Conservation (phyloP, 257 asterid genomes). For the Scutellaria baicalensis region DNA sequence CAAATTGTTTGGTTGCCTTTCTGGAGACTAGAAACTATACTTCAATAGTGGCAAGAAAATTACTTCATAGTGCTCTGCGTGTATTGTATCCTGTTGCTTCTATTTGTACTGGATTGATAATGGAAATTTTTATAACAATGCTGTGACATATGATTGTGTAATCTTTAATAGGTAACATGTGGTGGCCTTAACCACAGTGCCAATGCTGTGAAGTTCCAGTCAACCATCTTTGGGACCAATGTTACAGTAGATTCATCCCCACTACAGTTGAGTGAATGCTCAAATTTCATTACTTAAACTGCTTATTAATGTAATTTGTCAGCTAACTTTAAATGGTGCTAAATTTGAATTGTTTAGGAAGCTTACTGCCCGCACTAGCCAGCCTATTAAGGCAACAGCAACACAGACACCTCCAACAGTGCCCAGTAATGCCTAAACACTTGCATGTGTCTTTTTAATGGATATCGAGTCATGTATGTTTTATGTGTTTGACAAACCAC, state of each 20-base stretch:
- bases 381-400: conserved; percentile 72
- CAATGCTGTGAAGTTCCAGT: conserved; percentile 49
- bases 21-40: neutral
- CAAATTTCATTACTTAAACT: neutral
- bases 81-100: neutral
- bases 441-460: neutral
- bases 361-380: conserved; percentile 22
- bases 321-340: neutral
- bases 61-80: neutral
- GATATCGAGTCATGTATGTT: neutral
- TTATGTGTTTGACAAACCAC: conserved; percentile 15
- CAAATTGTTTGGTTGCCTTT: neutral
- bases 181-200: conserved; percentile 18
- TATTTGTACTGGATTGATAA: neutral
- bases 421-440: conserved; percentile 37
- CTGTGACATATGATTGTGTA: neutral
- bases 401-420: conserved; percentile 70
- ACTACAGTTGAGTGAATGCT: conserved; percentile 50
- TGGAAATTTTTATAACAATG: neutral
- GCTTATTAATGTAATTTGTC: neutral
- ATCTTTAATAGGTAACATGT: conserved; percentile 35
- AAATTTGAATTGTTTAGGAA: conserved; percentile 28
- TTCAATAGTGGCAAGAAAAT: neutral
- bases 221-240: conserved; percentile 47
- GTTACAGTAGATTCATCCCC: conserved; percentile 33